phyloP scores from a whole-genome alignment of 164 flowering plant species.

The Annona squamosa region DNA sequence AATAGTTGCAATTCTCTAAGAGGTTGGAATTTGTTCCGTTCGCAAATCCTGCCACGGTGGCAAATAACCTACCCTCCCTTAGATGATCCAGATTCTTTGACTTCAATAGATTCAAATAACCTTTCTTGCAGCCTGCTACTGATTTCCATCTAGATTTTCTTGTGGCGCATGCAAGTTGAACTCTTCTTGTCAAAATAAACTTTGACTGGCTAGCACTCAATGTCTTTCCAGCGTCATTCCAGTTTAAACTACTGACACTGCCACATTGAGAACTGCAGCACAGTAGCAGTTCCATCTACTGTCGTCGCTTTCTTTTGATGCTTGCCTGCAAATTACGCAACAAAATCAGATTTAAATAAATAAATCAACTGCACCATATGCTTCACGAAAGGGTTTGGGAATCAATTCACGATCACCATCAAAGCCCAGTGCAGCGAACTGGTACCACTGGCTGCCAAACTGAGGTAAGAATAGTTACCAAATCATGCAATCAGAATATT shows the following conservation, averaged over 20 bases:
- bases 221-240: slow-evolving; percentile 21
- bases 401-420: no score
- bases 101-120: slow-evolving; percentile 1
- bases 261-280: slow-evolving; percentile 17
- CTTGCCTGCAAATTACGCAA: slow-evolving; percentile 1
- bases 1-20: slow-evolving; percentile 28
- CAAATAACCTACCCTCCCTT: slow-evolving; percentile 15
- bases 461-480: no score
- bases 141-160: slow-evolving; percentile 12
- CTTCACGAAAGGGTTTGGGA: background rate
- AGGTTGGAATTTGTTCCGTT: slow-evolving; percentile 17
- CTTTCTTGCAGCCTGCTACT: slow-evolving; percentile 4
- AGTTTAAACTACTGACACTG: slow-evolving; percentile 16
- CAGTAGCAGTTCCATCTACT: slow-evolving; percentile 41
- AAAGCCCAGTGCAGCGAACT: no score
- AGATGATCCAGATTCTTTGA: slow-evolving; percentile 3
- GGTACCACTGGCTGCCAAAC: no score
- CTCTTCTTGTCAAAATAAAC: slow-evolving; percentile 19
- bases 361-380: background rate
- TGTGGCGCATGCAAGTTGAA: slow-evolving; percentile 11
- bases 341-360: background rate
- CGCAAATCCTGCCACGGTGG: slow-evolving; percentile 12
- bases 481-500: no score
- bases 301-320: background rate
- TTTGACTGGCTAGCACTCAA: slow-evolving; percentile 18